Base-by-base conservation (phyloP, 345 rosid genomes). In the Nephelium lappaceum region DNA sequence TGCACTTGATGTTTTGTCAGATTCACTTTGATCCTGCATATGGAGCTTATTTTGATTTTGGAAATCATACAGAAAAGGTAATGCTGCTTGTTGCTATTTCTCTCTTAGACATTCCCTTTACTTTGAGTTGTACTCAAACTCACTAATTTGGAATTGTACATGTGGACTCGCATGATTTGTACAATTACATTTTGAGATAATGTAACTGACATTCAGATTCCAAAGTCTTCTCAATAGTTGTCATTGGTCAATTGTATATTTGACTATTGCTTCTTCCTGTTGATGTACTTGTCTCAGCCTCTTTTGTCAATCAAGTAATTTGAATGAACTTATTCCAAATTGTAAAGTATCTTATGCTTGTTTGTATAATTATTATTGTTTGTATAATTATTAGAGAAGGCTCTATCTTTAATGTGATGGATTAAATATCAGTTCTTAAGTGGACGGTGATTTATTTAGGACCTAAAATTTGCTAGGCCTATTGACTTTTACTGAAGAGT, bases 41-140 rank as follows among this genome's bases (percentile, higher is more conserved):
- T 85, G 97, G 98, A 82, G 88, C 97, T 80, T 95, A 92, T 81
- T 88, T 90, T 73, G 99, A 95, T 85, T 95, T 86, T 76, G 98
- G 99, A 53, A 91, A 95, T 81, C 98, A 95, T 77, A 91, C 97
- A 25, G 98, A 95, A 85, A 85, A 93, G 86, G 98, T 93, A 82
- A 82, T 51, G 78, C n/a, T 66, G 39, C 79, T 80, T 72, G 21
- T 73, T 47, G 36, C 27, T 65, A 24, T 77, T 83, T 14, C 36
- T 73, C 70, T 68, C 55, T 60, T 58, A 45, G 58, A 24, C 57
- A 12, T 23, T 58, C 36, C 67, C 49, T 27, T 74, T 25, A 16
- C 49, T 19, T 64, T 67, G 57, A 8, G 27, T 18, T 45, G 16
- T 63, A 47, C 51, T 74, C 7, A 11, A 45, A 25, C 64, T 81